Conservation (phyloP, 1,139 yeast species). For the Lizanozyma gosingica region DNA sequence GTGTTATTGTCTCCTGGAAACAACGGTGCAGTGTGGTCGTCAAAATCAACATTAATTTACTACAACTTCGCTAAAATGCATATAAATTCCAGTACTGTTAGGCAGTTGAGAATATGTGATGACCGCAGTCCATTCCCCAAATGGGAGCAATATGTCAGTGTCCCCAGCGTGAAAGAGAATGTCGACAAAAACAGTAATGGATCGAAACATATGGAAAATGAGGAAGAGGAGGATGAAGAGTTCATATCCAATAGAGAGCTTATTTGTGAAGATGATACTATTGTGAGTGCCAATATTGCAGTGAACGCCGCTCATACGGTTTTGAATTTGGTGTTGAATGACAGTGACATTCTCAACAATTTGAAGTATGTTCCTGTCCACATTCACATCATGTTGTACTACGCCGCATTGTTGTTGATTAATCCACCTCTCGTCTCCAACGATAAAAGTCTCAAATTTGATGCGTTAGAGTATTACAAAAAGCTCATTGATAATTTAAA, state of each 20-base stretch:
- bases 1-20: slow-evolving; percentile 54
- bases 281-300: slow-evolving; percentile 41
- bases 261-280: slow-evolving; percentile 27
- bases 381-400: slow-evolving; percentile 62
- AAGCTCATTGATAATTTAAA: slow-evolving; percentile 19
- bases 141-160: slow-evolving; percentile 15
- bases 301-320: slow-evolving; percentile 58
- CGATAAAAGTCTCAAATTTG: slow-evolving; percentile 10
- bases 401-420: slow-evolving; percentile 51
- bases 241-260: slow-evolving; percentile 29
- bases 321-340: slow-evolving; percentile 48
- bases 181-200: slow-evolving; percentile 11
- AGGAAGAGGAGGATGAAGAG: slow-evolving; percentile 20
- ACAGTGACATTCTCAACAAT: slow-evolving; percentile 48
- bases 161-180: not conserved
- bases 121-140: slow-evolving; percentile 28
- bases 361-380: slow-evolving; percentile 62
- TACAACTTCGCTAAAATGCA: slow-evolving; percentile 73
- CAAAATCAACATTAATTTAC: slow-evolving; percentile 60
- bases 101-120: slow-evolving; percentile 31
- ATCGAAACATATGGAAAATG: slow-evolving; percentile 19
- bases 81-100: slow-evolving; percentile 49
- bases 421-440: slow-evolving; percentile 34
- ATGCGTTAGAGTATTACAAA: slow-evolving; percentile 13
- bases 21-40: slow-evolving; percentile 59